These are phyloP conservation scores for Curvularia eragrostidis DNA, from an alignment of 2,329 filamentous ascomycete genomes.

Conservation along the genomic window DNA sequence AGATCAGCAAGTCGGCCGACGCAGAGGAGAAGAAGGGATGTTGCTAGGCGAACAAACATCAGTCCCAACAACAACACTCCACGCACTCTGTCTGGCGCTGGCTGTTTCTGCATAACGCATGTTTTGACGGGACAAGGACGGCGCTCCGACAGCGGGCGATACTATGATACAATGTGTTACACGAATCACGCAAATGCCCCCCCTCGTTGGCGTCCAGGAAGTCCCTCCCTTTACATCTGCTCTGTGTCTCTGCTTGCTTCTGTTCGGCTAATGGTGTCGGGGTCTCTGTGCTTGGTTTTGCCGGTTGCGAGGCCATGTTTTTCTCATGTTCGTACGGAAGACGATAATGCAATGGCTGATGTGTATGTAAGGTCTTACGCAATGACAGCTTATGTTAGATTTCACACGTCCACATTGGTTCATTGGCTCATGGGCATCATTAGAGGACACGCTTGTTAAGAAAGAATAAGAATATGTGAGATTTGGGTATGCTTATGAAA, in stretches of 20 bases:
- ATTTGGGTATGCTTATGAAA: slow-evolving; percentile 25
- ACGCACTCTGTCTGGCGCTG: slow-evolving; percentile 26
- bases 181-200: slow-evolving; percentile 44
- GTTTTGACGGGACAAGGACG: slow-evolving; percentile 8
- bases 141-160: slow-evolving; percentile 11
- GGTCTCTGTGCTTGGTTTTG: slow-evolving; percentile 37
- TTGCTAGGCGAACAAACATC: slow-evolving; percentile 63
- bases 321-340: slow-evolving; percentile 26
- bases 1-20: slow-evolving; percentile 84
- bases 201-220: slow-evolving; percentile 45
- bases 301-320: slow-evolving; percentile 36
- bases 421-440: background rate
- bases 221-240: slow-evolving; percentile 40
- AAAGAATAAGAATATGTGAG: background rate
- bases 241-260: slow-evolving; percentile 38
- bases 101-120: slow-evolving; percentile 16
- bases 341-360: slow-evolving; percentile 42
- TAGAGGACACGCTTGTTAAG: background rate
- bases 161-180: slow-evolving; percentile 26
- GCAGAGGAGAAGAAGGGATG: slow-evolving; percentile 80
- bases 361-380: slow-evolving; percentile 35
- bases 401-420: background rate
- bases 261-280: slow-evolving; percentile 36
- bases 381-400: slow-evolving; percentile 23
- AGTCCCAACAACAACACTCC: slow-evolving; percentile 14